phyloP scores from a whole-genome alignment of 2,329 filamentous ascomycete species.

The Neonectria faginata region DNA sequence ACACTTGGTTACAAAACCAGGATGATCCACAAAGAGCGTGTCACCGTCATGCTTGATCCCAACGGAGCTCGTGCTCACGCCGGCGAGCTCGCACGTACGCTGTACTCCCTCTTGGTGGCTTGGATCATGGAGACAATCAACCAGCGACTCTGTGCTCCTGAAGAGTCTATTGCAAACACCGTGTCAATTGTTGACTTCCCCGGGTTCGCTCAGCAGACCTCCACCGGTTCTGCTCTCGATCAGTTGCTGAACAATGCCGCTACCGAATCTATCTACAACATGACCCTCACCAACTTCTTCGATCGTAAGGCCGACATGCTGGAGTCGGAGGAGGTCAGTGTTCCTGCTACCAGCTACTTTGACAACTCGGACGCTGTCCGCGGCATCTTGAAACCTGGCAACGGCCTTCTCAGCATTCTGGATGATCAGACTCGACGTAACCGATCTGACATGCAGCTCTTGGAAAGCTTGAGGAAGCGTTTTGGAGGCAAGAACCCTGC shows the following conservation, averaged over 20 bases:
- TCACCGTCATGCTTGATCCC: conserved; percentile 98
- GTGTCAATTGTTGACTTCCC: conserved; percentile 97
- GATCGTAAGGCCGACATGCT: conserved; percentile 93
- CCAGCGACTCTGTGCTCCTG: conserved; percentile 85
- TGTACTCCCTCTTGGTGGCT: conserved; percentile 93
- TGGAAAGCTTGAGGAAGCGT: conserved; percentile 90
- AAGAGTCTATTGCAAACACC: conserved; percentile 92
- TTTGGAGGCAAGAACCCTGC: conserved; percentile 96
- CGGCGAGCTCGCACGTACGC: conserved; percentile 90
- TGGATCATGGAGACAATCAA: conserved; percentile 96
- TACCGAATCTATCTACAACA: conserved; percentile 90
- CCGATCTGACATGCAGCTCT: conserved; percentile 86
- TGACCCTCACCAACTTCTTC: conserved; percentile 95
- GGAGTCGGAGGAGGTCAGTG: conserved; percentile 91
- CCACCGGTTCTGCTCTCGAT: conserved; percentile 87
- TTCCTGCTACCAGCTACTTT: conserved; percentile 94
- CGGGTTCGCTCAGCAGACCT: conserved; percentile 86
- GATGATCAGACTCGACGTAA: conserved; percentile 95
- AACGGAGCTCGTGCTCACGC: conserved; percentile 90
- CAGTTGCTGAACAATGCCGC: conserved; percentile 96
- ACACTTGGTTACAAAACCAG: conserved; percentile 97
- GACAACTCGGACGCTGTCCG: conserved; percentile 96
- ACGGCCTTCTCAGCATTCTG: conserved; percentile 91
- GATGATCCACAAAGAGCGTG: conserved; percentile 93
- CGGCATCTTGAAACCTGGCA: conserved; percentile 90